Base-by-base conservation (phyloP, 371 early-diverging fungal species). In the Chytridiales sp. region DNA sequence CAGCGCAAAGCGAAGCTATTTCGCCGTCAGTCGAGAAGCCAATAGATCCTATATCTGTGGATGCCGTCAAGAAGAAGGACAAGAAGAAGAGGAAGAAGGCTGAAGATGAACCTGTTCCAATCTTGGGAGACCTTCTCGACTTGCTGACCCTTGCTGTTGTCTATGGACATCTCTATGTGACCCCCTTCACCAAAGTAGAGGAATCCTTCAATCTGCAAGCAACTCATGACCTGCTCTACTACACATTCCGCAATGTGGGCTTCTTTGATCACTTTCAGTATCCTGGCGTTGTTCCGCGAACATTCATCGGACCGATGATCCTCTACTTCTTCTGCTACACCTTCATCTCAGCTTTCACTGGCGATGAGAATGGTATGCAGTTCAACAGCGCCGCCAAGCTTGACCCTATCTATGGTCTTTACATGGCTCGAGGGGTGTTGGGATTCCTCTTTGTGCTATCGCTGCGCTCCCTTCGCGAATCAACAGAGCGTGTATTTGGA, bases 201-300 rank as follows among this genome's bases (percentile, higher is more conserved):
- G 97, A 97, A 67, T 90, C 91, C 61, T 97, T 97, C 75, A 91
- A 90, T 65, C 51, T 92, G 41, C 97, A 97, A 70, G 95, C 96
- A 2, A 82, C 82, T 2, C 92, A 94, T 67, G 96, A 97, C 71
- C 76, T 96, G 29, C 55, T 94, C 47, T 24, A 61, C 47, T 32
- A 65, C 59, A 61, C 66, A 9, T 53, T 57, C 9, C 21, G 11
- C 0, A 27, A 58, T 24, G 56, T 82, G 17, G 46, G 62, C 11
- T 50, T 69, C 4, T 76, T 59, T 46, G 74, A 73, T 38, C 72
- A 74, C 56, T n/a, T 68, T 21, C 46, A 29, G 30, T 95, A 91
- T 64, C 95, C 96, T 1, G 97, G 97, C 9, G 95, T 91, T 19
- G 95, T 97, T 2, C 94, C 95, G 34, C 82, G 96, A 48, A 91